Evolutionary conservation across 176 grass and related monocot species (phyloP).

Genomic region (Microstegium vimineum): DNA sequence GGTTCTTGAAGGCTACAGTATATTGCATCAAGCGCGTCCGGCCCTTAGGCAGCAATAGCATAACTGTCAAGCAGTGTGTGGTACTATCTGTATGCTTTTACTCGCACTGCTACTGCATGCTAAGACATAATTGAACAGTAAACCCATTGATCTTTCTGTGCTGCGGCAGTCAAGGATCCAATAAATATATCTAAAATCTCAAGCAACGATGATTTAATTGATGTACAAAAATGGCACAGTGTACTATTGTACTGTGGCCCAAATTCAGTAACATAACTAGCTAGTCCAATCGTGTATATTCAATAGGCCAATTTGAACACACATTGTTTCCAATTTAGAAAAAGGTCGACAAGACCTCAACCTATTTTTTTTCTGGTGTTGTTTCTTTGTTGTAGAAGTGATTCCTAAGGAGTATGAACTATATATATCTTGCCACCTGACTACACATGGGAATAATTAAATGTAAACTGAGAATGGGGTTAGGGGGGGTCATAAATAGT

Average conservation of each 20-base stretch:
- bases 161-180: conserved; percentile 7
- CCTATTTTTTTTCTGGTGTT: neutral
- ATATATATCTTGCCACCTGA: too few species aligned
- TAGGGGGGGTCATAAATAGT: too few species aligned
- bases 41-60: neutral
- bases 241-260: neutral
- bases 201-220: neutral
- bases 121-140: conserved; percentile 14
- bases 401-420: too few species aligned
- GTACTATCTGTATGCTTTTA: conserved; percentile 10
- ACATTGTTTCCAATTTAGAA: neutral
- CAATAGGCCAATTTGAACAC: neutral
- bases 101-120: conserved; percentile 14
- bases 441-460: too few species aligned
- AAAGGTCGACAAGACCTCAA: neutral
- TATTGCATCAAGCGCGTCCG: too few species aligned
- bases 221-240: neutral
- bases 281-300: neutral
- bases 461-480: too few species aligned
- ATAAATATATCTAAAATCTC: neutral
- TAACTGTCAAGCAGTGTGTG: neutral
- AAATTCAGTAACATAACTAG: neutral
- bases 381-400: neutral
- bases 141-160: conserved; percentile 21
- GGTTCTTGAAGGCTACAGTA: neutral